Evolutionary conservation across 129 eudicot species (phyloP).

Genomic region (Artemisia tridentata): DNA sequence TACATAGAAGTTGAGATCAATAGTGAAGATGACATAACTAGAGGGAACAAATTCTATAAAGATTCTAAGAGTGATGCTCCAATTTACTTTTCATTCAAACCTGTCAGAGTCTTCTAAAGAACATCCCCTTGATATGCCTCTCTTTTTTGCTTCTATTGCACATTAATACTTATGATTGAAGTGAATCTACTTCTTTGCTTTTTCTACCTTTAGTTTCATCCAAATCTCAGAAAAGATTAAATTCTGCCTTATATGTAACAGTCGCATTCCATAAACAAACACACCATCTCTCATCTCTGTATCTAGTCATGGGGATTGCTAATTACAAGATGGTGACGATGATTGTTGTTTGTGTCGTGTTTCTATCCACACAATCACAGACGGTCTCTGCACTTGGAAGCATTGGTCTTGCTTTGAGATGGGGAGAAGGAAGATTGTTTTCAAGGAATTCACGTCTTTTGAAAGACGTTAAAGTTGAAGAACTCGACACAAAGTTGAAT

Average conservation of each 20-base stretch:
- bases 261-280: slow-evolving; percentile 28
- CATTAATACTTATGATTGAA: slow-evolving; percentile 50
- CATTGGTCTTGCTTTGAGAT: slow-evolving; percentile 57
- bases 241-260: slow-evolving; percentile 48
- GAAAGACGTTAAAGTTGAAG: slow-evolving; percentile 27
- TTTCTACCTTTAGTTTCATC: slow-evolving; percentile 30
- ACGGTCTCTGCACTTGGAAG: slow-evolving; percentile 50
- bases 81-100: slow-evolving; percentile 83
- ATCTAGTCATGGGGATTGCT: slow-evolving; percentile 42
- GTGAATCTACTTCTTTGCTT: slow-evolving; percentile 61
- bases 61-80: slow-evolving; percentile 66
- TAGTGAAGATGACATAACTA: slow-evolving; percentile 35
- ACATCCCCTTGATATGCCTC: slow-evolving; percentile 46
- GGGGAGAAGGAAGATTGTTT: slow-evolving; percentile 35
- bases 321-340: slow-evolving; percentile 28
- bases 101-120: slow-evolving; percentile 64
- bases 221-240: slow-evolving; percentile 54
- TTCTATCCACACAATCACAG: slow-evolving; percentile 44
- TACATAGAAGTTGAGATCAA: slow-evolving; percentile 23
- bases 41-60: slow-evolving; percentile 50
- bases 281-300: slow-evolving; percentile 22
- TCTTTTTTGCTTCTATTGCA: slow-evolving; percentile 15
- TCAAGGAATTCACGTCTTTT: slow-evolving; percentile 44
- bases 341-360: slow-evolving; percentile 49
- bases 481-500: slow-evolving; percentile 32